Percentiles rank a stretch among this genome's conserved stretches.
phyloP scores from a whole-genome alignment of 1,284 basidiomycete genomes.

The Athelia sp. region DNA sequence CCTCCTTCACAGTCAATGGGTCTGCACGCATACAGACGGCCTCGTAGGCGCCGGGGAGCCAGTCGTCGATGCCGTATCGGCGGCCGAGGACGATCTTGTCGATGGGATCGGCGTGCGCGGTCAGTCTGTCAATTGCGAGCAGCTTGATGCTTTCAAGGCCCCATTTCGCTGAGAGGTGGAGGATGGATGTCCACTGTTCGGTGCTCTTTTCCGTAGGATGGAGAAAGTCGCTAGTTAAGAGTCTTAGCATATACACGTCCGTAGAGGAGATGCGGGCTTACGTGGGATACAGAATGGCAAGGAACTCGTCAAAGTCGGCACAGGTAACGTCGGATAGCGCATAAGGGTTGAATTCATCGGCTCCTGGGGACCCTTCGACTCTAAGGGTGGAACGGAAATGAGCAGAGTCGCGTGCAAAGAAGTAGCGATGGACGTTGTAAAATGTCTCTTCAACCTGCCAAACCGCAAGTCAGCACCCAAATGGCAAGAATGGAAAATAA shows the following conservation, averaged over 20 bases:
- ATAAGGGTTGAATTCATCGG: conserved; percentile 1
- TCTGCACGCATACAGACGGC: conserved; percentile 24
- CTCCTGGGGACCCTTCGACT: too few species aligned
- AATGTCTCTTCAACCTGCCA: conserved; percentile 4
- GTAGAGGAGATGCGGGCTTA: too few species aligned
- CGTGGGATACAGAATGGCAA: conserved; percentile 7
- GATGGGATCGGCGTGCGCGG: conserved; percentile 19
- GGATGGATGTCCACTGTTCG: conserved; percentile 34
- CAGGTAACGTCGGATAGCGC: conserved; percentile 21
- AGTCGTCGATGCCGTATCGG: conserved; percentile 4
- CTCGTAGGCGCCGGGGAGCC: conserved; percentile 12
- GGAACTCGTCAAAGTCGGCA: conserved; percentile 17
- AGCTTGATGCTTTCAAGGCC: conserved; percentile 25
- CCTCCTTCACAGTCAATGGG: conserved; percentile 25
- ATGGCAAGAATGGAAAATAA: neutral
- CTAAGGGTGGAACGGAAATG: conserved; percentile 21
- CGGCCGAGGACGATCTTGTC: conserved; percentile 31
- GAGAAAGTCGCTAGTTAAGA: conserved; percentile 21
- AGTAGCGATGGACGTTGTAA: conserved; percentile 22
- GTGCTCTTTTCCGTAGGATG: conserved; percentile 22
- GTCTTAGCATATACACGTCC: neutral
- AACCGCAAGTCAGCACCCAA: too few species aligned
- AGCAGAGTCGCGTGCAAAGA: conserved; percentile 28
- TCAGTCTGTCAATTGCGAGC: conserved; percentile 28
- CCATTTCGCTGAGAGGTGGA: conserved; percentile 28